Evolutionary conservation across 345 rosid genomes (phyloP), one percentile per base, ranked within the genome.

Genomic region (Rhizophora mangle): DNA sequence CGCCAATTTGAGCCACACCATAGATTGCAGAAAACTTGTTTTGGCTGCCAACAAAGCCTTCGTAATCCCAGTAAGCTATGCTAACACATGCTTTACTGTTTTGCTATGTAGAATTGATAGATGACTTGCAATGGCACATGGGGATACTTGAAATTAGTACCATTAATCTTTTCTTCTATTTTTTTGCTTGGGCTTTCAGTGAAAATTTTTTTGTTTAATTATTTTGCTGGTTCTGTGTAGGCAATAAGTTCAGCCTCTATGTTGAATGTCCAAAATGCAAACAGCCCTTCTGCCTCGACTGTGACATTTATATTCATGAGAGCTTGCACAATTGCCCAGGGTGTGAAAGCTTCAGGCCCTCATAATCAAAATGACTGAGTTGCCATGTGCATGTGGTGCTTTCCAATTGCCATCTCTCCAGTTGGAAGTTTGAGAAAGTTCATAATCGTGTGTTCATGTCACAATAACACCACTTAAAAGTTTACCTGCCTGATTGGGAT

Each of bases 301-400:
- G 98, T 53, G 99, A 92, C 74, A 94, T 94, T 65, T 91, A 94
- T 64, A 85, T 92, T 51, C 98, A 91, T 60, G 97, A 89, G 81
- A 91, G 96, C 80, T 74, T 91, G 82, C 96, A 94, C 78, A 91
- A 91, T 68, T 94, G 96, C 80, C 98, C 96, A 0, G 98, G 98
- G n/a, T 91, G 98, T 27, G 93, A 91, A 75, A 91, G 96, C 79
- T 71, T 74, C 54, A 58, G 74, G 29, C 70, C 34, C 26, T 51
- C 78, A 56, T 74, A 72, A 65, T 8, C 32, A 27, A 10, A 43
- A 13, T 43, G 49, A 27, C 31, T 16, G 0, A 56, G 31, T 24
- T 24, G 11, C 60, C 26, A 24, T 3, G 11, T 56, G 34, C 34
- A 31, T 31, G 34, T 31, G 34, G 34, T 31, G 34, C 5, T 31